Conservation (phyloP, 257 asterid species). For the Paraleonurus japonicus region DNA sequence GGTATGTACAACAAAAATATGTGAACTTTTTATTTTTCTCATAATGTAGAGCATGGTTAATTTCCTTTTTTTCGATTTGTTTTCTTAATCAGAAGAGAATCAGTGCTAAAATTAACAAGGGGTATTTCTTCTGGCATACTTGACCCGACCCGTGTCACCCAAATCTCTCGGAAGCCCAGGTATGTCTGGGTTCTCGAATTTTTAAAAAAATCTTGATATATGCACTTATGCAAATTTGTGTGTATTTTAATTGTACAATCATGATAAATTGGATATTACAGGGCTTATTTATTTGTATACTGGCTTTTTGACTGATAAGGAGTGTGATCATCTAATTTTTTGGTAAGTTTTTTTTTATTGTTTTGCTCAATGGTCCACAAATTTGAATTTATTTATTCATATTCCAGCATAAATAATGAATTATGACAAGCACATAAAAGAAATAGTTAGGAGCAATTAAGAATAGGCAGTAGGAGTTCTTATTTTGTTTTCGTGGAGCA, state of each 20-base stretch:
- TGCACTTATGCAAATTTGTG: background rate
- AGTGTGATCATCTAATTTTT: slow-evolving; percentile 64
- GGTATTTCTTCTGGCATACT: slow-evolving; percentile 34
- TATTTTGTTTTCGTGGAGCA: no score
- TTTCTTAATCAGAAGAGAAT: slow-evolving; percentile 30
- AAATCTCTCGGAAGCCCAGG: slow-evolving; percentile 73
- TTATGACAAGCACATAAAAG: background rate
- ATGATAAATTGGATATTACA: slow-evolving; percentile 21
- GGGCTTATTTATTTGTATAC: slow-evolving; percentile 64
- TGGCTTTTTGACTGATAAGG: slow-evolving; percentile 57
- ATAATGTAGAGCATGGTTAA: background rate
- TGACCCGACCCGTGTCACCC: slow-evolving; percentile 69
- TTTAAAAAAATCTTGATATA: background rate
- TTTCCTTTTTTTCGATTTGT: background rate
- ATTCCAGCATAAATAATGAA: background rate
- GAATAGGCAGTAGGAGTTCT: no score
- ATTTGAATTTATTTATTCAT: background rate
- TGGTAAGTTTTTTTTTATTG: slow-evolving; percentile 41
- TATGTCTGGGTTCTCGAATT: background rate
- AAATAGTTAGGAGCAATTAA: background rate
- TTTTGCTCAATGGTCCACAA: background rate
- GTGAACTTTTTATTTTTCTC: background rate
- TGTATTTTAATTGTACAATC: background rate
- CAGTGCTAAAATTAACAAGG: slow-evolving; percentile 31
- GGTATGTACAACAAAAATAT: slow-evolving; percentile 19